Evolutionary conservation across 2,329 filamentous ascomycete species (phyloP).

Genomic region (Grosmannia clavigera): DNA sequence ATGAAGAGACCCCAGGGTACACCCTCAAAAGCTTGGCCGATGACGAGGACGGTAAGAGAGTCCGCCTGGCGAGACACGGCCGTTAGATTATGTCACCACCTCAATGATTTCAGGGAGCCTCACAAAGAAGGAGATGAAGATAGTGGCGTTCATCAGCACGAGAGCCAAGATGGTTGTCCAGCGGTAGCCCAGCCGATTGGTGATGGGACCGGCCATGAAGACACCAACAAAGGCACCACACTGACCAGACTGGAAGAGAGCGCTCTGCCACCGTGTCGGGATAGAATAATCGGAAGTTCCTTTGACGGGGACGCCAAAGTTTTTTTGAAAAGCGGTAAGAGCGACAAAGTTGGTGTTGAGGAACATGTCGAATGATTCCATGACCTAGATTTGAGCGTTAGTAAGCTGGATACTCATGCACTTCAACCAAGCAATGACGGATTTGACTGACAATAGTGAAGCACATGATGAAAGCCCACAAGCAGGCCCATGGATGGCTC

Average conservation of each 20-base stretch:
- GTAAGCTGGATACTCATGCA: no score
- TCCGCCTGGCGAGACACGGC: not conserved
- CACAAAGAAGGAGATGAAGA: slow-evolving; percentile 38
- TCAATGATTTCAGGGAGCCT: slow-evolving; percentile 14
- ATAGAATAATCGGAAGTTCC: slow-evolving; percentile 24
- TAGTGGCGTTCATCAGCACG: slow-evolving; percentile 44
- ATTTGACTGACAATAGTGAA: slow-evolving; percentile 25
- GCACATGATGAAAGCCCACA: slow-evolving; percentile 27
- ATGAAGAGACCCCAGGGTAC: slow-evolving; percentile 56
- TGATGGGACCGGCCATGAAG: slow-evolving; percentile 45
- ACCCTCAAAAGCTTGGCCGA: slow-evolving; percentile 46
- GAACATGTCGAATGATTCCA: slow-evolving; percentile 54
- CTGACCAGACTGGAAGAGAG: slow-evolving; percentile 41
- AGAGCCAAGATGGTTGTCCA: slow-evolving; percentile 42
- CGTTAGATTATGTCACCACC: not conserved
- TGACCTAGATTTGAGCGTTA: slow-evolving; percentile 31
- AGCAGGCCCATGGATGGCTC: slow-evolving; percentile 22
- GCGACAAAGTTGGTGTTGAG: slow-evolving; percentile 47
- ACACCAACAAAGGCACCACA: slow-evolving; percentile 48
- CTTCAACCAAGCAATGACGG: not conserved
- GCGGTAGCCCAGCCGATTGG: slow-evolving; percentile 45
- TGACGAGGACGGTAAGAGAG: slow-evolving; percentile 26
- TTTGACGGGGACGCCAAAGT: slow-evolving; percentile 30
- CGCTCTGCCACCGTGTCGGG: slow-evolving; percentile 42
- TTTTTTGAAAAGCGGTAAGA: slow-evolving; percentile 29